phyloP scores from a whole-genome alignment of 1,284 basidiomycete genomes.

The Afroboletus lepidellus region DNA sequence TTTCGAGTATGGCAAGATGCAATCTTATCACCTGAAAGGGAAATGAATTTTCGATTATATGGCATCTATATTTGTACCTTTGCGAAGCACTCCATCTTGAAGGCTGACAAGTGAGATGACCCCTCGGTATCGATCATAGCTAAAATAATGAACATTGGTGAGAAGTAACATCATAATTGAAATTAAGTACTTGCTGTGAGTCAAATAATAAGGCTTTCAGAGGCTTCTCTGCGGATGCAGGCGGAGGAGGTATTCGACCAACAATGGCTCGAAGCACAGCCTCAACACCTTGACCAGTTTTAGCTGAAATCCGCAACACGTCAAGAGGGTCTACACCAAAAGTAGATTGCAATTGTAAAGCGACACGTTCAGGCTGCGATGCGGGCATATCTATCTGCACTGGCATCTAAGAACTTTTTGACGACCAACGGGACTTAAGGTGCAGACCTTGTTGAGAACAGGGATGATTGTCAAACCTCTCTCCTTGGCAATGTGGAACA shows the following conservation, averaged over 20 bases:
- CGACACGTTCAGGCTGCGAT: slow-evolving; percentile 78
- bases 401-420: background rate
- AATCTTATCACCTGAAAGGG: slow-evolving; percentile 80
- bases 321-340: slow-evolving; percentile 76
- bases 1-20: slow-evolving; percentile 84
- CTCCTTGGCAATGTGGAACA: slow-evolving; percentile 87
- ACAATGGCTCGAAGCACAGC: slow-evolving; percentile 79
- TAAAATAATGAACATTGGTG: slow-evolving; percentile 35
- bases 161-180: background rate
- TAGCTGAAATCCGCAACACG: slow-evolving; percentile 84
- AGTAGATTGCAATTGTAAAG: slow-evolving; percentile 76
- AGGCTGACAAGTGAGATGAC: slow-evolving; percentile 92
- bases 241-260: slow-evolving; percentile 78
- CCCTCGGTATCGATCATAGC: slow-evolving; percentile 95
- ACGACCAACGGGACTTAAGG: background rate
- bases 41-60: background rate
- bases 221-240: slow-evolving; percentile 48
- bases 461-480: slow-evolving; percentile 85
- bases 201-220: slow-evolving; percentile 92
- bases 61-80: slow-evolving; percentile 47
- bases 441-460: slow-evolving; percentile 86
- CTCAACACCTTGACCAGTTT: slow-evolving; percentile 84
- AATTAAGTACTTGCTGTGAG: slow-evolving; percentile 62
- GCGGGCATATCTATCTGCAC: slow-evolving; percentile 84
- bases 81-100: slow-evolving; percentile 61